A percentile compares a stretch with the other conserved stretches of the same genome.
These are phyloP conservation scores for Penicillium maclennaniae DNA, from an alignment of 495 filamentous ascomycete species.

Conservation along the genomic window DNA sequence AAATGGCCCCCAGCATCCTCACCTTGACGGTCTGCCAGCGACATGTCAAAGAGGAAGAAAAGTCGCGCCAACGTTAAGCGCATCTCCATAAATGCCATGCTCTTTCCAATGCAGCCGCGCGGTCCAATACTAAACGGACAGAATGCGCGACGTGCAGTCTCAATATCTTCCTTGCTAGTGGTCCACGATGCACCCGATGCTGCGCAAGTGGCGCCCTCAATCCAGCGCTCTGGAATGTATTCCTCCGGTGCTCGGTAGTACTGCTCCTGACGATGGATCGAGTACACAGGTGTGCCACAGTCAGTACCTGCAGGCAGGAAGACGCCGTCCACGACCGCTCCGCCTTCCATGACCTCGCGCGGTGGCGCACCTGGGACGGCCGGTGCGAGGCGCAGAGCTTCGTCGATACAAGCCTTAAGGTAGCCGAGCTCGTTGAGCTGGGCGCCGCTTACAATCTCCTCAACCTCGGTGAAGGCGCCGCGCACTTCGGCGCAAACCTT, in stretches of 20 bases:
- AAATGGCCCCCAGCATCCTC: slow-evolving; percentile 42
- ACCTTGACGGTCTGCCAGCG: slow-evolving; percentile 36
- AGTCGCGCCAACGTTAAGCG: slow-evolving; percentile 47
- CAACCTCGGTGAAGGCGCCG: slow-evolving; percentile 44
- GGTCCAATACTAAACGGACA: slow-evolving; percentile 56
- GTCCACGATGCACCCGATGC: slow-evolving; percentile 22
- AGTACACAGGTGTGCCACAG: slow-evolving; percentile 51
- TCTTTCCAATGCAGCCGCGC: slow-evolving; percentile 55
- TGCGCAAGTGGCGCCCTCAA: slow-evolving; percentile 37
- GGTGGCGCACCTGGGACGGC: slow-evolving; percentile 55
- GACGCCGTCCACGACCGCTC: slow-evolving; percentile 50
- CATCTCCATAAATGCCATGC: slow-evolving; percentile 55
- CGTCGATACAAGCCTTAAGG: slow-evolving; percentile 60
- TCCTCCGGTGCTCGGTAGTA: slow-evolving; percentile 52
- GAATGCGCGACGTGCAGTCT: slow-evolving; percentile 43
- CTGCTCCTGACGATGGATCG: slow-evolving; percentile 51
- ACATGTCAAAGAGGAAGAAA: slow-evolving; percentile 46
- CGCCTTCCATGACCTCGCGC: slow-evolving; percentile 54
- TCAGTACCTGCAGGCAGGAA: slow-evolving; percentile 50
- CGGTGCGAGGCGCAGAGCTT: slow-evolving; percentile 61
- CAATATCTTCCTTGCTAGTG: slow-evolving; percentile 36
- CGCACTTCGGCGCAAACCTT: slow-evolving; percentile 52
- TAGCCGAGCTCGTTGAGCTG: slow-evolving; percentile 48
- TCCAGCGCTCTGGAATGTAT: slow-evolving; percentile 54
- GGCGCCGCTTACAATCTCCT: slow-evolving; percentile 53